Percentiles rank a stretch among this genome's conserved stretches.
Conservation (phyloP, 495 filamentous ascomycete species). For the Glutinoglossum americanum region DNA sequence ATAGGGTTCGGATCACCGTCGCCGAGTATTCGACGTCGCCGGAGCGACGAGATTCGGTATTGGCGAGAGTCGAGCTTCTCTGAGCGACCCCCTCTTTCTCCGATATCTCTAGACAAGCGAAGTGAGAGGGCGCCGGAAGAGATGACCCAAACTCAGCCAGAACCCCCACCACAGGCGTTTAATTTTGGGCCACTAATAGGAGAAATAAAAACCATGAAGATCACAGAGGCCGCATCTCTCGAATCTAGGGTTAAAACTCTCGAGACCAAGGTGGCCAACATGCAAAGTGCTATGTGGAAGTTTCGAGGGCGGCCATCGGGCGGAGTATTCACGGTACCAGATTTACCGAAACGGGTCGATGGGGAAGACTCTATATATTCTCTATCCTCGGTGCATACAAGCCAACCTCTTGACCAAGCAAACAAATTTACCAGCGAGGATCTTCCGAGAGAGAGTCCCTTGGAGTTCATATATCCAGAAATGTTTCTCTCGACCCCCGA, state of each 20-base stretch:
- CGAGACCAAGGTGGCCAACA: conserved; percentile 23
- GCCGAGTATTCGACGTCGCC: conserved; percentile 18
- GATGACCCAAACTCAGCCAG: conserved; percentile 8
- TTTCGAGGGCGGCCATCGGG: conserved; percentile 14
- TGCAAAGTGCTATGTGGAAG: conserved; percentile 25
- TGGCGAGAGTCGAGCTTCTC: conserved; percentile 24
- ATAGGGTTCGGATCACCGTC: conserved; percentile 15
- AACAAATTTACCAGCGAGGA: background rate
- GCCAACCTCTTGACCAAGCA: background rate
- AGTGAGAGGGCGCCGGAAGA: conserved; percentile 17
- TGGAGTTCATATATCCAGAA: background rate
- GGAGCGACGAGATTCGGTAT: conserved; percentile 35
- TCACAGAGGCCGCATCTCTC: conserved; percentile 28
- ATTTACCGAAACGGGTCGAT: background rate
- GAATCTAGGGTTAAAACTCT: conserved; percentile 25
- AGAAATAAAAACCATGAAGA: conserved; percentile 29
- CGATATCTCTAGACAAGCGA: conserved; percentile 23
- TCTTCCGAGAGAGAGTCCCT: background rate
- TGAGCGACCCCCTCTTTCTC: conserved; percentile 8
- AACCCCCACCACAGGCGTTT: conserved; percentile 28
- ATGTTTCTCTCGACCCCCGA: background rate
- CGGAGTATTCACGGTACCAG: conserved; percentile 7
- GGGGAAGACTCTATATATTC: background rate
- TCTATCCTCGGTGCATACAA: background rate
- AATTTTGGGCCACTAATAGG: conserved; percentile 25